These are phyloP conservation scores for Cornus suecica DNA, from an alignment of 148 eudicot species.

Conservation along the genomic window DNA sequence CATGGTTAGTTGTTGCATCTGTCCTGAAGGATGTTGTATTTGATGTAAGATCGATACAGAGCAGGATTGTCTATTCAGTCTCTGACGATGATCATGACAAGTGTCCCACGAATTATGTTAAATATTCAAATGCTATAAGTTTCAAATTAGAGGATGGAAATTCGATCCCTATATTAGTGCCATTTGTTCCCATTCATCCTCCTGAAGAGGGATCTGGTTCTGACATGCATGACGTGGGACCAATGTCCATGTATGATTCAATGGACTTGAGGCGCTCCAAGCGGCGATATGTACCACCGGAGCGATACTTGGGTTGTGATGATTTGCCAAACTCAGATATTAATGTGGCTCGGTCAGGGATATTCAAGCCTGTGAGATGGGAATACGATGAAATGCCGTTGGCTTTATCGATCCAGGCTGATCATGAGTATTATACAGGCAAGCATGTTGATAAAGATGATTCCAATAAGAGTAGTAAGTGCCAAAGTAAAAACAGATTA, in stretches of 20 bases:
- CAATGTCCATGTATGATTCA: slow-evolving; percentile 26
- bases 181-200: slow-evolving; percentile 31
- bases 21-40: slow-evolving; percentile 54
- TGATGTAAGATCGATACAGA: slow-evolving; percentile 53
- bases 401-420: slow-evolving; percentile 62
- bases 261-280: slow-evolving; percentile 71
- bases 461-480: slow-evolving; percentile 17
- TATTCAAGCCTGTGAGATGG: slow-evolving; percentile 37
- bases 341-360: slow-evolving; percentile 49
- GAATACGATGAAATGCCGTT: slow-evolving; percentile 59
- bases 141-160: slow-evolving; percentile 57
- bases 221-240: slow-evolving; percentile 20
- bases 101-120: slow-evolving; percentile 19
- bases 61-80: slow-evolving; percentile 65
- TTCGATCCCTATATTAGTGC: slow-evolving; percentile 39
- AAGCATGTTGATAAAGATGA: slow-evolving; percentile 22
- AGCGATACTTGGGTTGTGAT: slow-evolving; percentile 73
- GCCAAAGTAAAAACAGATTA: slow-evolving; percentile 20
- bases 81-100: slow-evolving; percentile 37
- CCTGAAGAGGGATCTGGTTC: slow-evolving; percentile 13
- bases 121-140: slow-evolving; percentile 43
- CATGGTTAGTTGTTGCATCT: slow-evolving; percentile 84
- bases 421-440: slow-evolving; percentile 18
- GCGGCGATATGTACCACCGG: slow-evolving; percentile 69
- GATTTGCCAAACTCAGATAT: slow-evolving; percentile 52